Evolutionary conservation across 306 rosid species (phyloP), one percentile per base, ranked within the genome.

Genomic region (Morella rubra): DNA sequence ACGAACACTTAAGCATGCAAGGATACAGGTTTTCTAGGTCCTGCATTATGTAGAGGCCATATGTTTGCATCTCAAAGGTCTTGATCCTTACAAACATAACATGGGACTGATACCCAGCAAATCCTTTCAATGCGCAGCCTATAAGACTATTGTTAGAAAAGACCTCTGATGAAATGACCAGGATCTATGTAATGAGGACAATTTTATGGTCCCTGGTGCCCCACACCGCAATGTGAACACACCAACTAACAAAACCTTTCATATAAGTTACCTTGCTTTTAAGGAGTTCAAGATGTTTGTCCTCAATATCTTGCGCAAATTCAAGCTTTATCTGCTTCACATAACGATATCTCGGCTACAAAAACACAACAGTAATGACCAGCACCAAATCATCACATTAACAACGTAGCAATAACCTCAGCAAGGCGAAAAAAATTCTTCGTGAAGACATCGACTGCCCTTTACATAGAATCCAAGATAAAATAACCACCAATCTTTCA

Each of bases 241-340:
- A 52, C 2, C 13, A 44, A 59, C 6, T 15, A 22, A 9, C 40
- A 44, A 62, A 37, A 14, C 5, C 66, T 69, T 74, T 69, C 19
- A 5, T 32, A 42, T 42, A 61, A 8, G 55, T 24, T 88, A 93
- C 96, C 96, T 90, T 86, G n/a, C 72, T 73, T 79, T 85, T 87
- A 52, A 90, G 37, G 70, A 86, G 77, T 44, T 89, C 77, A 71
- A 93, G 90, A 89, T 92, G 91, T 7, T 71, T 32, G 84, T 93
- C 97, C 81, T 90, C 94, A 84, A 93, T 81, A 73, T 87, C 93
- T 75, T 85, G 85, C 2, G 96, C 87, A 81, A 93, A 93, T 84
- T 90, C 97, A 5, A 93, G 94, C 78, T 85, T 80, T 80, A 93
- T 89, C 46, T 85, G 78, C 83, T 84, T 90, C 46, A 90, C 87